Evolutionary conservation across 2,329 filamentous ascomycete species (phyloP), one percentile per base, ranked within the genome.

Genomic region (Microsporum canis): DNA sequence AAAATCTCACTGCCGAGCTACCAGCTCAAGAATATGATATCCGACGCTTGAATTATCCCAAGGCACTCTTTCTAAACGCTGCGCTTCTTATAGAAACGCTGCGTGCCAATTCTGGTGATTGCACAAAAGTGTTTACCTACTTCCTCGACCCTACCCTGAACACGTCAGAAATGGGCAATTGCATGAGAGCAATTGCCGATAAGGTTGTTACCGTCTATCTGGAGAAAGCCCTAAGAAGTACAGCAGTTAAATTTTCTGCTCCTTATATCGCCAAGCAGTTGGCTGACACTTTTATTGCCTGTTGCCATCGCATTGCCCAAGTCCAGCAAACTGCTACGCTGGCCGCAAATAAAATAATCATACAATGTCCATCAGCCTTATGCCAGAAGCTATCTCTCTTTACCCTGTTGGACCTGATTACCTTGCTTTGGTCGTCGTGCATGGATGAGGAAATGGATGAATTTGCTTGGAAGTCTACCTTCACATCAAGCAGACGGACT

Each of bases 401-500:
- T 75, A 91, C 92, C 1, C 79, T 99, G 14, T 79, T 99, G 7
- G 95, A 99, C 72, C 82, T 99, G 3, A 78, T 99, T 17, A 92
- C 90, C 2, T 82, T 99, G 33, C 91, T 99, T 87, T 99, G 92
- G 92, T 84, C 85, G 56, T 92, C 91, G 69, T 99, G 94, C 71
- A 79, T 99, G 14, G 92, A 99, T 71, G 88, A 88, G 10, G 94
- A 99, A 72, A 91, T 91, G 0, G 92, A 99, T 67, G 85, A 95
- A 69, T 99, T 97, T 69, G 86, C 90, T 59, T 95, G 91, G 76
- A 86, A 86, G 63, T 88, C 91, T 3, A 85, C 83, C 2, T 95
- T 95, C 71, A 85, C 81, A 3, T 97, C 91, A 0, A 76, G 81
- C 1, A 84, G 88, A 64, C 90, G 88, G 10, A 84, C 88, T 47